phyloP scores from a whole-genome alignment of 2,329 filamentous ascomycete genomes.

The Clarireedia homoeocarpa region DNA sequence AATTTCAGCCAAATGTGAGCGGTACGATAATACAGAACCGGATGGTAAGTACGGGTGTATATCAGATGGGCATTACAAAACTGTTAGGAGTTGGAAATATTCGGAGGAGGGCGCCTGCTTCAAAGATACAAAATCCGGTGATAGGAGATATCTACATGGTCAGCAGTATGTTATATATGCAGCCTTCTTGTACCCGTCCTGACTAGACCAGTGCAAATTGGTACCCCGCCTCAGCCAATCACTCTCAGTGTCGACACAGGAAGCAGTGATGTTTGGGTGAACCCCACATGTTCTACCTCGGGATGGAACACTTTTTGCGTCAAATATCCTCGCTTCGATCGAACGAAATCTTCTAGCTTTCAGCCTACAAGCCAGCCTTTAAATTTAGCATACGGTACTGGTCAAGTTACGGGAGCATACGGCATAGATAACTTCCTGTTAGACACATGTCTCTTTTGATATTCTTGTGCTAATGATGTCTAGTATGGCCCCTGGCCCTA shows the following conservation, averaged over 20 bases:
- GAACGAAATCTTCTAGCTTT: neutral
- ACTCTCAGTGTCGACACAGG: constrained; percentile 4
- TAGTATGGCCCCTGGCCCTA: constrained; percentile 4
- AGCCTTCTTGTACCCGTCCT: neutral
- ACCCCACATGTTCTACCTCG: constrained; percentile 6
- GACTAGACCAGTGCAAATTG: constrained; percentile 4
- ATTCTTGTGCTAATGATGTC: neutral
- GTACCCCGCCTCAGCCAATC: neutral
- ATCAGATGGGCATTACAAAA: constrained; percentile 2
- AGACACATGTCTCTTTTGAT: neutral
- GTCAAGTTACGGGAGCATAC: constrained; percentile 1
- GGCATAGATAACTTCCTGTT: constrained; percentile 3
- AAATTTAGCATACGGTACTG: constrained; percentile 3
- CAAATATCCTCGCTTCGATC: neutral
- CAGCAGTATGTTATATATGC: neutral
- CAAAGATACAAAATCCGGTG: neutral
- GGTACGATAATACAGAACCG: neutral
- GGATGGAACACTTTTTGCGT: constrained; percentile 4
- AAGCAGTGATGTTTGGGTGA: constrained; percentile 7
- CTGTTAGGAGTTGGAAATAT: neutral
- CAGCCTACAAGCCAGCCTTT: neutral
- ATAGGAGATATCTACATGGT: constrained; percentile 8
- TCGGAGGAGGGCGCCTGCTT: neutral
- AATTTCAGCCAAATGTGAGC: neutral
- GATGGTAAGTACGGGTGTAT: neutral